phyloP scores from a whole-genome alignment of 148 eudicot species.

The Chenopodium quinoa region DNA sequence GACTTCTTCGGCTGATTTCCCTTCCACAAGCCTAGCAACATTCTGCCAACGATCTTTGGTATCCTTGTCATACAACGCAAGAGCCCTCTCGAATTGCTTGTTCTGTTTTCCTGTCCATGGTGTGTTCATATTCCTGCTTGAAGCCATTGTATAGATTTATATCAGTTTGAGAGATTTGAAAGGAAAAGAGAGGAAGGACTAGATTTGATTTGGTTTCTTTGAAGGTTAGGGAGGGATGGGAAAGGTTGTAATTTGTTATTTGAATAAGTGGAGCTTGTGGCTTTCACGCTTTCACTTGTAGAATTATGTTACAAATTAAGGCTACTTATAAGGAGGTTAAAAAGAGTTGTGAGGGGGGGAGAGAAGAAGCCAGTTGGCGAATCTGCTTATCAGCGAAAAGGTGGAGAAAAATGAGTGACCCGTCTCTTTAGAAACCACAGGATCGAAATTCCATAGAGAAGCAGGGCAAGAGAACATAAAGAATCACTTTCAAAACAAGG shows the following conservation, averaged over 20 bases:
- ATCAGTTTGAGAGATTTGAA: conserved; percentile 9
- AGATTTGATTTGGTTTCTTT: neutral
- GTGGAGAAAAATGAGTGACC: conserved; percentile 26
- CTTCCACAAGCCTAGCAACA: conserved; percentile 37
- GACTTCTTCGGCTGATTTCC: conserved; percentile 43
- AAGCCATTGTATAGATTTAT: conserved; percentile 30
- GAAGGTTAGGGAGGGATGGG: neutral
- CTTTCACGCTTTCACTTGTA: conserved; percentile 21
- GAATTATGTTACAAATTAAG: conserved; percentile 20
- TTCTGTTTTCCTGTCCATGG: conserved; percentile 44
- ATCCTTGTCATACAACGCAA: conserved; percentile 36
- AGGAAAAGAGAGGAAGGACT: neutral
- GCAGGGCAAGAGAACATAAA: conserved; percentile 20
- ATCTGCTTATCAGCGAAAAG: conserved; percentile 31
- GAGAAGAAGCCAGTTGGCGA: conserved; percentile 39
- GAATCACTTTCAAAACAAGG: conserved; percentile 26
- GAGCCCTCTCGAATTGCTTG: conserved; percentile 46
- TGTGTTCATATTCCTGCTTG: conserved; percentile 23
- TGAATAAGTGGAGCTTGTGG: conserved; percentile 20
- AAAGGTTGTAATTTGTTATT: neutral
- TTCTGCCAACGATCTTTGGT: conserved; percentile 46
- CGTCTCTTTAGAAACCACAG: conserved; percentile 31
- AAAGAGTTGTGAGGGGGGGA: conserved; percentile 15
- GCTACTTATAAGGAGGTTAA: conserved; percentile 32
- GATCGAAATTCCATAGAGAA: conserved; percentile 28